Evolutionary conservation across 257 asterid genomes (phyloP).

Genomic region (Phtheirospermum japonicum): DNA sequence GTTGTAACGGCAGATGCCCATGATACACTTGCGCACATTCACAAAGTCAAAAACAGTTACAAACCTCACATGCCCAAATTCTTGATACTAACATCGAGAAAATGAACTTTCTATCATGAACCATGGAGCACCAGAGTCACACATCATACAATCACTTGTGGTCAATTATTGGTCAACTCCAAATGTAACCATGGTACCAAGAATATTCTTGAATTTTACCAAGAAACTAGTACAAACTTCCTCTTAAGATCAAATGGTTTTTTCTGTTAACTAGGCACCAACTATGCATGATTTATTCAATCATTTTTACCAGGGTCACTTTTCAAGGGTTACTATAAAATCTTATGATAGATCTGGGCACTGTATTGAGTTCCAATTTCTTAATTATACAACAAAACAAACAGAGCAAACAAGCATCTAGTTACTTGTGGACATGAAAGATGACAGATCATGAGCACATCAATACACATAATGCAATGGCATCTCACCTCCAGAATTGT

Average conservation of each 20-base stretch:
- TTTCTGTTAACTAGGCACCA: no score
- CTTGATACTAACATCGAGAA: background rate
- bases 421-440: conserved; percentile 1
- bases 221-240: background rate
- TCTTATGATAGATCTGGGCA: conserved; percentile 5
- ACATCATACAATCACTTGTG: background rate
- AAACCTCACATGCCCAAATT: background rate
- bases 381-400: background rate
- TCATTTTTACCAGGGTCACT: background rate
- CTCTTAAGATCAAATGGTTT: background rate
- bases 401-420: conserved; percentile 1
- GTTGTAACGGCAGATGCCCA: background rate
- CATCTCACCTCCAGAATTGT: conserved; percentile 83
- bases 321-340: background rate
- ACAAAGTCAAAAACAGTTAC: background rate
- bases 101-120: background rate
- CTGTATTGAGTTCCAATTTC: background rate
- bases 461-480: conserved; percentile 17
- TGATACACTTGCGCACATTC: background rate
- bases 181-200: background rate
- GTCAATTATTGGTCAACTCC: background rate
- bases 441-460: conserved; percentile 15
- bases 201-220: background rate
- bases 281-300: no score
- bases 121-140: background rate